Base-by-base conservation (phyloP, 1,139 yeast genomes). In the Diutina rugosa region DNA sequence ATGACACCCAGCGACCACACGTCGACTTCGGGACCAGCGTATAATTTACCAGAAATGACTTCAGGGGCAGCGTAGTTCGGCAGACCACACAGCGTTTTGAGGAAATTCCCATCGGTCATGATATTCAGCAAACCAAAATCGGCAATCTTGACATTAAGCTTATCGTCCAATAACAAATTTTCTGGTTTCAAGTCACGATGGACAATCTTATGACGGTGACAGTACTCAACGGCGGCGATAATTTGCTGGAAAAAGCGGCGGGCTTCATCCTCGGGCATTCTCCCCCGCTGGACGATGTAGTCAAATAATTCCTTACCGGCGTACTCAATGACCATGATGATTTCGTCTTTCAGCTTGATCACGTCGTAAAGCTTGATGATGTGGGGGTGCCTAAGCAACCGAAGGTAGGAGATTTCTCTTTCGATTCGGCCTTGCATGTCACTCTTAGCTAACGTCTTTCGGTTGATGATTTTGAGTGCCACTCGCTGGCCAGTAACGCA, bases 1-100 rank as follows among this genome's bases (percentile, higher is more conserved):
- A 95, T 93, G 55, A 95, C 98, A 63, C 99, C 99, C 64, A 96
- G 87, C 0, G 96, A 88, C 99, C 99, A 95, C 56, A 95, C 98
- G 69, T 95, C 99, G 55, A 93, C 99, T 71, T 93, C 99, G 2
- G 98, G 98, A 5, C 99, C 99, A 1, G 98, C 99, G 66, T 93
- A 93, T 58, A 93, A 78, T 68, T 95, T 91, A 54, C 99, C 99
- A 62, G 95, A 84, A 59, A 93, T 93, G 55, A 93, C 98, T 70
- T 93, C 99, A 0, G 99, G 99, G 0, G 99, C 99, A 1, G 99
- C 99, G 67, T 93, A 93, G 67, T 93, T 91, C 56, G 99, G 98
- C 14, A 96, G 88, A 2, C 99, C 99, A 74, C 99, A 93, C 65
- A 93, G 84, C 1, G 99, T 93, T 68, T 91, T 93, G 66, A 93